Conservation (phyloP, 2,329 filamentous ascomycete species). For the Calonectria crousiana region DNA sequence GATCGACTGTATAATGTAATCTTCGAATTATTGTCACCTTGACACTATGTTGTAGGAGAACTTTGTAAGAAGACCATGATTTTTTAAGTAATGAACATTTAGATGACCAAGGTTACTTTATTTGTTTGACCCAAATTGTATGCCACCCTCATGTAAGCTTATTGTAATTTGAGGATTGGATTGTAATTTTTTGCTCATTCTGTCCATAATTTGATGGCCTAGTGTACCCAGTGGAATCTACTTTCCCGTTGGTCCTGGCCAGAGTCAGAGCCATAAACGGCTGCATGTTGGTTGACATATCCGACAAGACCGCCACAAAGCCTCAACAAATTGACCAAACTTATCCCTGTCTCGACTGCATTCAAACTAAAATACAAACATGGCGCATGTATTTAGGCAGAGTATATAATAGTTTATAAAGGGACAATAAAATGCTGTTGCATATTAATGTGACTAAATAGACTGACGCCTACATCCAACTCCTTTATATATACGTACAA, state of each 20-base stretch:
- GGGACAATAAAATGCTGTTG: neutral
- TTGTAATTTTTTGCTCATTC: neutral
- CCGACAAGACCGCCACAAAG: neutral
- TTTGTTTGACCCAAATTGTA: neutral
- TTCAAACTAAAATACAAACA: neutral
- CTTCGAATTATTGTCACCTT: neutral
- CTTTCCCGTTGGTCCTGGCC: neutral
- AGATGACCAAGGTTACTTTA: neutral
- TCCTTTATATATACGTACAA: slow-evolving; percentile 8
- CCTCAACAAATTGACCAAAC: neutral
- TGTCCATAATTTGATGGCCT: neutral
- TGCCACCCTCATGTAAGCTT: neutral
- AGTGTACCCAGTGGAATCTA: neutral
- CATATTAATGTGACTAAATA: slow-evolving; percentile 1
- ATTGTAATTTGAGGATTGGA: neutral
- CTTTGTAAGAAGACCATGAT: neutral
- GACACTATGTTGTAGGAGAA: neutral
- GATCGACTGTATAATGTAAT: neutral
- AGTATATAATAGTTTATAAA: neutral
- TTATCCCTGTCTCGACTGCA: neutral
- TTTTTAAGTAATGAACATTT: neutral
- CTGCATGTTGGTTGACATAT: neutral
- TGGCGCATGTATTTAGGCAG: neutral
- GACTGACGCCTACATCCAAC: slow-evolving; percentile 31
- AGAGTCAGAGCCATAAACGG: too few species aligned